These are phyloP conservation scores for Suillus alpinus DNA, from an alignment of 768 basidiomycete genomes.

Conservation along the genomic window DNA sequence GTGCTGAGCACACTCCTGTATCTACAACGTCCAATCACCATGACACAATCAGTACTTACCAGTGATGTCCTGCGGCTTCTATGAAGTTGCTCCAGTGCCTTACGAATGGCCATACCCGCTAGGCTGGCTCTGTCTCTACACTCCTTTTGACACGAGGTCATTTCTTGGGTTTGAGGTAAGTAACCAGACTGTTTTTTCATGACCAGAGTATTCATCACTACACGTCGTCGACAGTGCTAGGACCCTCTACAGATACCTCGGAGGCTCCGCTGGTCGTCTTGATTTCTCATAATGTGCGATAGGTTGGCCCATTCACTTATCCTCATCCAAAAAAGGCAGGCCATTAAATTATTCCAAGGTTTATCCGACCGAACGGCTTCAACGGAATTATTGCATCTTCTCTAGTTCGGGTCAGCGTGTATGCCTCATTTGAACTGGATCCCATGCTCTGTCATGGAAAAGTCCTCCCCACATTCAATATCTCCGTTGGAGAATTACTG, in stretches of 20 bases:
- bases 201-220: background rate
- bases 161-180: background rate
- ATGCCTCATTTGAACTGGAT: too few species aligned
- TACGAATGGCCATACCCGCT: too few species aligned
- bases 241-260: background rate
- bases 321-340: slow-evolving; percentile 30
- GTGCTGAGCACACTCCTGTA: background rate
- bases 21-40: background rate
- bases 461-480: too few species aligned
- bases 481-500: too few species aligned
- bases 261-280: background rate
- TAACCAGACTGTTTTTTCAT: background rate
- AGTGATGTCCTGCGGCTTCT: background rate
- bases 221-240: background rate
- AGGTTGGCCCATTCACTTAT: slow-evolving; percentile 22
- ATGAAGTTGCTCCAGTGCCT: background rate
- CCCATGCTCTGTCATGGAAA: too few species aligned
- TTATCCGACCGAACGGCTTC: slow-evolving; percentile 8
- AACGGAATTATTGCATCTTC: background rate
- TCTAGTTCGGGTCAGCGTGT: too few species aligned
- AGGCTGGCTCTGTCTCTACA: background rate
- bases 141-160: background rate
- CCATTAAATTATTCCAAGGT: slow-evolving; percentile 10
- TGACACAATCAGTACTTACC: background rate
- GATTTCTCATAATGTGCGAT: background rate